Evolutionary conservation across 2,329 filamentous ascomycete genomes (phyloP), one percentile per base, ranked within the genome.

Genomic region (Calonectria crousiana): DNA sequence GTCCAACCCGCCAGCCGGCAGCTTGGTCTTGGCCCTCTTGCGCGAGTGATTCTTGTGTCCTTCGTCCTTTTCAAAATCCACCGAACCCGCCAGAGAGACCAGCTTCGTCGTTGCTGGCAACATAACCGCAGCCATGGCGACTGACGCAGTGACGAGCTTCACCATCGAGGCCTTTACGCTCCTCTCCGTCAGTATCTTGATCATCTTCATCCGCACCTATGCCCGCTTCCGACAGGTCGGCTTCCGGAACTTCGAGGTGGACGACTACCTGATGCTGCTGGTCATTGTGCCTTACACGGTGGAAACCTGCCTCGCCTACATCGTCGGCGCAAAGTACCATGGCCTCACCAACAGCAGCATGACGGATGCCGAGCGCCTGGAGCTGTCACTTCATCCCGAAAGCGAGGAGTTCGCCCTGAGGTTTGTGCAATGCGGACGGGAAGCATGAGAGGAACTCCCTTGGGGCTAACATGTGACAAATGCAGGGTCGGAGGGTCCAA

Each of bases 341-440:
- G 88, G 89, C 0, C 81, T 90, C 1, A 87, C 88, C 11, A 90
- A 90, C 73, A 89, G 87, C 72, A 79, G 84, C 53, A 89, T 91
- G 87, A 89, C 88, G 1, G 84, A 87, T 4, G 84, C 85, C 51
- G 79, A 89, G 69, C 85, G 89, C 11, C 79, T 80, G 1, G 75
- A 81, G 0, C 79, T 90, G 4, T 83, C 84, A 6, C 4, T 23
- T 1, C 44, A 23, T 1, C 85, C 85, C 0, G 70, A 82, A 1
- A 88, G 85, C 1, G 77, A 85, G 14, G 87, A 89, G 77, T 88
- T 84, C 71, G 74, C 69, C 9, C 75, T 23, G 66, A 81, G 78
- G 80, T 81, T 56, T 20, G 76, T 76, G 16, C 18, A 34, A 38
- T 34, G 44, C 2, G 9, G 16, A 20, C 49, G 16, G 13, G 6